Evolutionary conservation across 164 flowering plant genomes (phyloP), one percentile per base, ranked within the genome.

Genomic region (Piper longum): DNA sequence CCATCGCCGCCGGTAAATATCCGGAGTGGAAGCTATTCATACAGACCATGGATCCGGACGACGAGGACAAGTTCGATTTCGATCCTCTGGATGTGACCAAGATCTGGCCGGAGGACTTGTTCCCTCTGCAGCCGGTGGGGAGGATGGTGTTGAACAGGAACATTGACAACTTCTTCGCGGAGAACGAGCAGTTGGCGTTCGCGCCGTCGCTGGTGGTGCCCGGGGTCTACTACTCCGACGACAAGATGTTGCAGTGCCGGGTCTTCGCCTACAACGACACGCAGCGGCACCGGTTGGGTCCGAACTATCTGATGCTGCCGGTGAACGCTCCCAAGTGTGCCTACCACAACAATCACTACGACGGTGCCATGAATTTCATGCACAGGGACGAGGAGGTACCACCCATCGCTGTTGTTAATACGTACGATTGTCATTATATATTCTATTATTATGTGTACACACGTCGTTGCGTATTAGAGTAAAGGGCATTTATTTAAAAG

Each of bases 361-460:
- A 87, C 0, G 97, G 97, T 61, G 75, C 79, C 73, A 89, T 89
- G 97, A 89, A 89, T 69, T 87, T 87, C 79, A 83, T 85, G 91
- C 90, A 87, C 78, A 72, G 96, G 67, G 95, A 89, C 73, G 96
- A 87, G 76, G 96, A 89, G 95, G 96, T 88, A 77, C 48, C 3
- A 26, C 2, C 2, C 36, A 2, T 26, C 36, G 2, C 36, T 26
- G 1, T 26, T 2, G 36, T 26, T 26, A 2, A 26, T 26, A 26
- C 36, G 36, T 26, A 26, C 36, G 36, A 26, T 26, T 26, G 36
- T 26, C 36, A 26, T 26, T 26, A 26, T 26, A 26, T 26, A 26
- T 26, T 26, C 36, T 26, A 26, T 26, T 26, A 26, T 26, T 26
- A 26, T 26, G 36, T 26, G 36, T 26, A 26, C 36, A 26, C 36